Evolutionary conservation across 2,329 filamentous ascomycete species (phyloP).

Genomic region (Alternaria metachromatica): DNA sequence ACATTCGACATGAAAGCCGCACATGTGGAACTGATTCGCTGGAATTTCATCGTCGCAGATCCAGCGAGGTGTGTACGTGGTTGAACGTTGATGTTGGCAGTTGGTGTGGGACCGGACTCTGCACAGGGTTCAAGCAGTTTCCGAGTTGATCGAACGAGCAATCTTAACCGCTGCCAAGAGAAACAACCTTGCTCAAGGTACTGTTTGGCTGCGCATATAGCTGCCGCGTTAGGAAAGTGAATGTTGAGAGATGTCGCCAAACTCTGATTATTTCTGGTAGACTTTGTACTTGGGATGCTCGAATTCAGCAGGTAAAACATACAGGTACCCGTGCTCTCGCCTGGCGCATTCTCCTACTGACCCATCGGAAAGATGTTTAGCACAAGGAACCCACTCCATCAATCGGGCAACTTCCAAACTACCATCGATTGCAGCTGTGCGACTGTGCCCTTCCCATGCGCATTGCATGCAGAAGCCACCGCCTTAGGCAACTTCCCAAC

Average conservation of each 20-base stretch:
- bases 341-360: neutral
- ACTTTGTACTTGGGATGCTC: neutral
- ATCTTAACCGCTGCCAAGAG: conserved; percentile 5
- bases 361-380: neutral
- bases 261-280: accelerated
- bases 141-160: neutral
- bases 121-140: neutral
- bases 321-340: neutral
- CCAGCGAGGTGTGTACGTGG: neutral
- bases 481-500: neutral
- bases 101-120: neutral
- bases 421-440: neutral
- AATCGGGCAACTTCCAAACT: neutral
- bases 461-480: neutral
- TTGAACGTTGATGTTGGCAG: neutral
- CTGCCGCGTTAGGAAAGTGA: neutral
- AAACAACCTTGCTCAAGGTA: neutral
- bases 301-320: neutral
- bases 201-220: neutral
- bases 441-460: neutral
- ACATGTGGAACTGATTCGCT: neutral
- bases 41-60: neutral
- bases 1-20: neutral
- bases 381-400: neutral
- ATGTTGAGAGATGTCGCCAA: no score